Conservation (phyloP, 148 eudicot species). For the Bassia scoparia region DNA sequence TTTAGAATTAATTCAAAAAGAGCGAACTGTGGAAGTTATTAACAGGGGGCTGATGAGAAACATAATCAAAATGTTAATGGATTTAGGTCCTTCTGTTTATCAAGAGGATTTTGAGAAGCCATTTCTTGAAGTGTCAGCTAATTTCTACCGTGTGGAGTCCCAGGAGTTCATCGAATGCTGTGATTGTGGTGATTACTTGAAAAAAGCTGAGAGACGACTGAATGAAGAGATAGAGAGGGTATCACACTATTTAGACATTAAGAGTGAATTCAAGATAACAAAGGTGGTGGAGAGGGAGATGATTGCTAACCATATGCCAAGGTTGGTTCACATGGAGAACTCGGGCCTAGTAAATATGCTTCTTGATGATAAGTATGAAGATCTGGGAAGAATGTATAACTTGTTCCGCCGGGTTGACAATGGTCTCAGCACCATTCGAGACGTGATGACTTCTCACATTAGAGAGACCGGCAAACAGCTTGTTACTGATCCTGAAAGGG, state of each 20-base stretch:
- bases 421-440: constrained; percentile 66
- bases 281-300: constrained; percentile 72
- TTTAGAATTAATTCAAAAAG: constrained; percentile 56
- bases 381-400: constrained; percentile 64
- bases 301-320: constrained; percentile 77
- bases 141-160: constrained; percentile 67
- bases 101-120: constrained; percentile 80
- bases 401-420: constrained; percentile 60
- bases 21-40: constrained; percentile 73
- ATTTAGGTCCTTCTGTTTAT: constrained; percentile 64
- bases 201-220: constrained; percentile 73
- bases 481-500: constrained; percentile 80
- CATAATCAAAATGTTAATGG: constrained; percentile 66
- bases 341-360: constrained; percentile 77
- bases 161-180: constrained; percentile 73
- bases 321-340: constrained; percentile 80
- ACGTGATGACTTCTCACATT: constrained; percentile 76
- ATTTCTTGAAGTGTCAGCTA: constrained; percentile 70
- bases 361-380: constrained; percentile 69
- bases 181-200: constrained; percentile 77
- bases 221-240: constrained; percentile 82
- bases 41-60: constrained; percentile 72
- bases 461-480: constrained; percentile 74
- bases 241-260: constrained; percentile 64
- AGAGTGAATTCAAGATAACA: constrained; percentile 57